phyloP scores from a whole-genome alignment of 176 grass and related monocot genomes.

The Urochloa ruziziensis region DNA sequence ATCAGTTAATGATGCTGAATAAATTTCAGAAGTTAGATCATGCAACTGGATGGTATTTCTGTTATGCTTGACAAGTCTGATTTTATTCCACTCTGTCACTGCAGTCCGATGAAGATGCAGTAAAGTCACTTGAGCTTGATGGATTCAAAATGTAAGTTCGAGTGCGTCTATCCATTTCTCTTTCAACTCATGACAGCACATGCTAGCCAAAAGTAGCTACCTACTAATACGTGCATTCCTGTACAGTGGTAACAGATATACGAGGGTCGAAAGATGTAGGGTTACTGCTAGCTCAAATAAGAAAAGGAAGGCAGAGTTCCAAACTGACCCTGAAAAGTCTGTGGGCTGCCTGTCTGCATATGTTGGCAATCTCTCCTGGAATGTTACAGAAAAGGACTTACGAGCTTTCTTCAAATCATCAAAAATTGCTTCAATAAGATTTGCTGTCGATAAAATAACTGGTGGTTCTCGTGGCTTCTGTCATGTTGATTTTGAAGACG shows the following conservation, averaged over 20 bases:
- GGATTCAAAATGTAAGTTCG: constrained; percentile 68
- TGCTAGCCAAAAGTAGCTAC: neutral
- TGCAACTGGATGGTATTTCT: neutral
- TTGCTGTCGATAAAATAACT: constrained; percentile 60
- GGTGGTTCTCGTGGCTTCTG: constrained; percentile 69
- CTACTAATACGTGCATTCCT: neutral
- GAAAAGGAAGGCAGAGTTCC: constrained; percentile 64
- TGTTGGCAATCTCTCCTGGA: constrained; percentile 81
- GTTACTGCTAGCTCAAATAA: constrained; percentile 45
- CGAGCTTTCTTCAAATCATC: constrained; percentile 57
- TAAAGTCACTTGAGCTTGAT: constrained; percentile 65
- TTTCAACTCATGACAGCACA: neutral
- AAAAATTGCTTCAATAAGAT: constrained; percentile 69
- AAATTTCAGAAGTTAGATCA: neutral
- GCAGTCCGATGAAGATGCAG: constrained; percentile 52
- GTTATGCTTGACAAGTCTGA: neutral
- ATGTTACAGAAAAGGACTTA: constrained; percentile 65
- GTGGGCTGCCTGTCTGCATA: constrained; percentile 83
- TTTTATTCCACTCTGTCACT: neutral
- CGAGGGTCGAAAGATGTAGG: constrained; percentile 77
- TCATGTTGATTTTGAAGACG: constrained; percentile 85
- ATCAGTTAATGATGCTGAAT: neutral
- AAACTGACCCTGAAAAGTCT: constrained; percentile 62
- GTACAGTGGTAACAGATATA: constrained; percentile 59
- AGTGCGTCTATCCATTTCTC: neutral